A percentile compares a stretch with the other conserved stretches of the same genome.
Evolutionary conservation across 441 rosid species (phyloP).

Genomic region (Populus tomentosa): DNA sequence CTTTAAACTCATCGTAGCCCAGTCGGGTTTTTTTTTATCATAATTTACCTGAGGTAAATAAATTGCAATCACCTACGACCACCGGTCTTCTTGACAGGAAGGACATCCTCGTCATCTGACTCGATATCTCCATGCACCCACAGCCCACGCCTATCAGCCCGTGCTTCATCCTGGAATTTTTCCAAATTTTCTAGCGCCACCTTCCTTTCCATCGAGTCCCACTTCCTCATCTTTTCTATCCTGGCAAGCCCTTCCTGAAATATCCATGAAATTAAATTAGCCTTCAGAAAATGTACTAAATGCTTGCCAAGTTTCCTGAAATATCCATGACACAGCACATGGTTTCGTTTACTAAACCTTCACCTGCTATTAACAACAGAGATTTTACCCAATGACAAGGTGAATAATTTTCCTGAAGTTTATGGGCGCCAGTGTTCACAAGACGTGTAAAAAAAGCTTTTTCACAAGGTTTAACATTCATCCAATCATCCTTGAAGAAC

Average conservation of each 20-base stretch:
- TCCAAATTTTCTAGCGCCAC: slow-evolving; percentile 72
- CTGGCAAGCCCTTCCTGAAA: slow-evolving; percentile 90
- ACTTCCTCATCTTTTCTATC: slow-evolving; percentile 76
- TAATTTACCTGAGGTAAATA: slow-evolving; percentile 6
- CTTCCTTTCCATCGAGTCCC: slow-evolving; percentile 69
- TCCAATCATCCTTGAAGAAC: not conserved
- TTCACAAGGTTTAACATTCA: not conserved
- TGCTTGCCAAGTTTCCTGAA: not conserved
- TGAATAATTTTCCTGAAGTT: not conserved
- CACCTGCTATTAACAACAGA: not conserved
- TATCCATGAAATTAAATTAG: slow-evolving; percentile 4
- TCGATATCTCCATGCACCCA: slow-evolving; percentile 95
- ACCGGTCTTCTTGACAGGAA: slow-evolving; percentile 54
- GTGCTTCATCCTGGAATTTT: slow-evolving; percentile 79
- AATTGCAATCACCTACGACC: slow-evolving; percentile 46
- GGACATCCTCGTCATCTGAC: slow-evolving; percentile 89
- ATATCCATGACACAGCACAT: not conserved
- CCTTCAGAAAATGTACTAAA: not conserved
- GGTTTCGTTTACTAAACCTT: not conserved
- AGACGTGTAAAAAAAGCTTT: not conserved
- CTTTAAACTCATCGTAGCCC: slow-evolving; percentile 20
- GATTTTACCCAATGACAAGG: not conserved
- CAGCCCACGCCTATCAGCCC: slow-evolving; percentile 61
- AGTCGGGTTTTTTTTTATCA: not conserved
- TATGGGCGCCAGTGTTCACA: not conserved